Percentiles rank a stretch among this genome's conserved stretches.
These are phyloP conservation scores for Melocanna baccifera DNA, from an alignment of 176 grass and related monocot species.

Conservation along the genomic window DNA sequence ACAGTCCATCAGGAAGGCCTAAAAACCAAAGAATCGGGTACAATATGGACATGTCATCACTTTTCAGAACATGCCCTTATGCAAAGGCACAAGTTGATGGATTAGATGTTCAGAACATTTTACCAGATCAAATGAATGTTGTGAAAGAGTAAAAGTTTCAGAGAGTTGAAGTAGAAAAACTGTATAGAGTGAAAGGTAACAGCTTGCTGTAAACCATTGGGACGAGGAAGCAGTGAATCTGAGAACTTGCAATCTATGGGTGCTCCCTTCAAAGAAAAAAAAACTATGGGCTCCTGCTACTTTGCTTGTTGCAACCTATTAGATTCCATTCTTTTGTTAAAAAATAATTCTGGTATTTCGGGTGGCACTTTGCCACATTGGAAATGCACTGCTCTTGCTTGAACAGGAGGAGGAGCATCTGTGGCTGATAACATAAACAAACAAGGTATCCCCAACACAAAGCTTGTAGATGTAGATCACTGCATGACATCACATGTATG, in stretches of 20 bases:
- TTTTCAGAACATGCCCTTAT: not conserved
- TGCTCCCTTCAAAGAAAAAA: not conserved
- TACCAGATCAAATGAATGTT: not conserved
- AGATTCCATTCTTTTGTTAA: not conserved
- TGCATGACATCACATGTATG: conserved; percentile 18
- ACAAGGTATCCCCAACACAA: conserved; percentile 22
- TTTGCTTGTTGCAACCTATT: conserved; percentile 4
- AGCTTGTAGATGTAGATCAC: not conserved
- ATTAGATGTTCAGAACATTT: not conserved
- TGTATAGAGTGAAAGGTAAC: not conserved
- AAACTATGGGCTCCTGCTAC: not conserved
- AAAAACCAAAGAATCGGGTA: not conserved
- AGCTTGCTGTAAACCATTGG: not conserved
- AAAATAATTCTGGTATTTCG: not conserved
- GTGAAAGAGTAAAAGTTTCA: not conserved
- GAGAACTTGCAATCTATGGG: not conserved
- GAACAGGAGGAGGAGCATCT: conserved; percentile 23
- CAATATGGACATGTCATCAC: not conserved
- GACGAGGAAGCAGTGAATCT: not conserved
- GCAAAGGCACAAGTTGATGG: not conserved
- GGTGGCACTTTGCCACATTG: conserved; percentile 10
- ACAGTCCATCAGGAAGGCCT: not conserved
- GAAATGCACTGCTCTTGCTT: conserved; percentile 30
- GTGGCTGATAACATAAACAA: not conserved
- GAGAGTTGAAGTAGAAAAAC: not conserved